Base-by-base conservation (phyloP, 2,329 filamentous ascomycete species). In the Scleromitrula shiraiana region DNA sequence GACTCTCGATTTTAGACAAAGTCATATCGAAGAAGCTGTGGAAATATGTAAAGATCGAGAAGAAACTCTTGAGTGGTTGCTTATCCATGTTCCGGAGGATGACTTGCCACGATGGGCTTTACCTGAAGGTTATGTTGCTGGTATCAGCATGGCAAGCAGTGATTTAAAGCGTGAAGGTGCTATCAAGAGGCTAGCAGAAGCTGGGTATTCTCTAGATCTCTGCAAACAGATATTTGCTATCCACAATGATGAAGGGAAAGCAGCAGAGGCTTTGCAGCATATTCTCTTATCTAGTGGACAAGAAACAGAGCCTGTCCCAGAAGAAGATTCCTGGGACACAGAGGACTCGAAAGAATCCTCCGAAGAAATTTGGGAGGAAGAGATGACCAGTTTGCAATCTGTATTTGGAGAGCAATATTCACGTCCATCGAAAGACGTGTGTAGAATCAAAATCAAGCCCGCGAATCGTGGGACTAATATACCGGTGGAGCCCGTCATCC, bases 21-120 rank as follows among this genome's bases (percentile, higher is more conserved):
- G 85, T 59, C 93, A 98, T 62, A 79, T 90, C 33, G 82, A 94
- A 62, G 93, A 98, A 68, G 91, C 93, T 7, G 79, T 86, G 1
- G 80, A 80, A 37, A 81, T 90, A 59, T 96, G 90, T 70, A 94
- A 91, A 65, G 89, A 95, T 63, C 77, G 85, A 24, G 90, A 96
- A 64, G 93, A 98, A 67, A 83, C 88, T 14, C 74, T 98, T 2
- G 91, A 97, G 65, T 98, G 93, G 93, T 75, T 98, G 14, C 76
- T 98, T 41, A 90, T 97, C 43, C 91, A 98, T 66, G 89, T 98
- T 2, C 93, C 93, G 1, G 93, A 98, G 63, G 93, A 98, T 63
- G 93, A 97, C 60, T 70, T 97, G n/a, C 93, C 93, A 1, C 73
- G 78, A 6, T 97, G 91, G 89, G 88, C 88, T 58, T 70, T 98